A percentile compares a stretch with the other conserved stretches of the same genome.
phyloP scores from a whole-genome alignment of 108 stramenopile genomes.

The Chaetoceros muelleri region DNA sequence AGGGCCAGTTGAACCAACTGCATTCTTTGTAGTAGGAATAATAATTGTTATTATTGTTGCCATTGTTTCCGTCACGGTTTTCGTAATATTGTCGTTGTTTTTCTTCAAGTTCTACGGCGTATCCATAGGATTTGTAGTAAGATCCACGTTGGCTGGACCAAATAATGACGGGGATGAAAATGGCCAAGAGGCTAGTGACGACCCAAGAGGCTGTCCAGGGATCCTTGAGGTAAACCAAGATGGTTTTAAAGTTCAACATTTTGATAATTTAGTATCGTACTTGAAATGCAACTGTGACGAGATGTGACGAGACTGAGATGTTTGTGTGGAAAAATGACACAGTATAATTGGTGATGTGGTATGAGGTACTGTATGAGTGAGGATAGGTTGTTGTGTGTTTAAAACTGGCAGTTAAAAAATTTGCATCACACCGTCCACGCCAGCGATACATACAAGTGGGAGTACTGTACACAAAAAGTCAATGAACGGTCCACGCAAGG shows the following conservation, averaged over 20 bases:
- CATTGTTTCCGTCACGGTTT: conserved; percentile 17
- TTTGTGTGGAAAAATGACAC: too few relatives aligned
- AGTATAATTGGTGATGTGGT: too few relatives aligned
- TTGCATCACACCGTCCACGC: too few relatives aligned
- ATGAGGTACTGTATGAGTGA: too few relatives aligned
- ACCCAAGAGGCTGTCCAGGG: conserved; percentile 8
- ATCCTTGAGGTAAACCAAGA: not conserved
- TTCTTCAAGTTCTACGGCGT: conserved; percentile 17
- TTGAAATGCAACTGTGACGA: too few relatives aligned
- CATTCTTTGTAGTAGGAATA: conserved; percentile 10
- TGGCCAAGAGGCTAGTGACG: conserved; percentile 15
- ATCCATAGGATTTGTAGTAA: conserved; percentile 14
- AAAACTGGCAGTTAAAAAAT: too few relatives aligned
- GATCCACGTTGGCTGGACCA: conserved; percentile 20
- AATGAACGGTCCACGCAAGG: too few relatives aligned
- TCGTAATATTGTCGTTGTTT: conserved; percentile 26
- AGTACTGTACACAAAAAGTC: too few relatives aligned
- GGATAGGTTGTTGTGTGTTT: too few relatives aligned
- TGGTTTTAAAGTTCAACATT: not conserved
- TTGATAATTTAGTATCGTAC: not conserved
- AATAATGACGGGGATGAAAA: conserved; percentile 17
- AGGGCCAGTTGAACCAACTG: conserved; percentile 23
- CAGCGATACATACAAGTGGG: too few relatives aligned
- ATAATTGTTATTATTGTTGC: conserved; percentile 7
- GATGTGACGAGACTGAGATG: too few relatives aligned